A percentile compares a stretch with the other conserved stretches of the same genome.
Evolutionary conservation across 1,139 yeast species (phyloP).

Genomic region (Geotrichum histeridarum): DNA sequence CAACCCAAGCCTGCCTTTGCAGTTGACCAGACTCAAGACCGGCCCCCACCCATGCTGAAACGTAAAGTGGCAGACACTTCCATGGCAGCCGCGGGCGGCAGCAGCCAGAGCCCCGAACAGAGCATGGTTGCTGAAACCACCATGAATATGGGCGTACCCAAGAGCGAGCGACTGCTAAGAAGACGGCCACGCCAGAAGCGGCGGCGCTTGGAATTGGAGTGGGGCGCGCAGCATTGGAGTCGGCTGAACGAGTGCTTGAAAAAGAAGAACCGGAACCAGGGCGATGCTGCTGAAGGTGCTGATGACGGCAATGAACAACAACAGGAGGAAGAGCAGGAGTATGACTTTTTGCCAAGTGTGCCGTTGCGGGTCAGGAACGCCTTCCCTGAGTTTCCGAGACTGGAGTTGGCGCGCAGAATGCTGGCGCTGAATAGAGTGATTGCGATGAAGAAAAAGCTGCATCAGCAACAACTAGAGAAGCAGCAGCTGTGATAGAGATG

Average conservation of each 20-base stretch:
- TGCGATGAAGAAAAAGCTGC: background rate
- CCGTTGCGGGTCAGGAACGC: conserved; percentile 7
- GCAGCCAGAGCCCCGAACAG: too few relatives aligned
- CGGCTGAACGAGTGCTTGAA: conserved; percentile 2
- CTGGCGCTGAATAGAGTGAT: conserved; percentile 6
- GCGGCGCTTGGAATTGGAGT: conserved; percentile 2
- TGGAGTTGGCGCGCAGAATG: conserved; percentile 13
- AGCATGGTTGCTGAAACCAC: background rate
- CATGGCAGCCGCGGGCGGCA: too few relatives aligned
- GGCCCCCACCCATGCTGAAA: background rate
- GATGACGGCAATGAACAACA: background rate
- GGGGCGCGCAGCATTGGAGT: conserved; percentile 10
- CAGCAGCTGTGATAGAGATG: background rate
- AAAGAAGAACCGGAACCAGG: background rate
- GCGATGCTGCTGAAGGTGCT: background rate
- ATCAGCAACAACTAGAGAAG: background rate
- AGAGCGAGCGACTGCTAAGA: background rate
- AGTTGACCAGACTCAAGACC: too few relatives aligned
- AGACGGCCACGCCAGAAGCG: conserved; percentile 1
- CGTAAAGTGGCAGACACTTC: conserved; percentile 5
- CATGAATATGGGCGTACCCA: background rate
- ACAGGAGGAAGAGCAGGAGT: background rate
- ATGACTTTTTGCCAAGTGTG: conserved; percentile 2
- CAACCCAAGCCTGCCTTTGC: too few relatives aligned
- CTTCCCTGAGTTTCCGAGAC: conserved; percentile 13